Evolutionary conservation across 352 stramenopile species (phyloP).

Genomic region (Pythium coloratum): DNA sequence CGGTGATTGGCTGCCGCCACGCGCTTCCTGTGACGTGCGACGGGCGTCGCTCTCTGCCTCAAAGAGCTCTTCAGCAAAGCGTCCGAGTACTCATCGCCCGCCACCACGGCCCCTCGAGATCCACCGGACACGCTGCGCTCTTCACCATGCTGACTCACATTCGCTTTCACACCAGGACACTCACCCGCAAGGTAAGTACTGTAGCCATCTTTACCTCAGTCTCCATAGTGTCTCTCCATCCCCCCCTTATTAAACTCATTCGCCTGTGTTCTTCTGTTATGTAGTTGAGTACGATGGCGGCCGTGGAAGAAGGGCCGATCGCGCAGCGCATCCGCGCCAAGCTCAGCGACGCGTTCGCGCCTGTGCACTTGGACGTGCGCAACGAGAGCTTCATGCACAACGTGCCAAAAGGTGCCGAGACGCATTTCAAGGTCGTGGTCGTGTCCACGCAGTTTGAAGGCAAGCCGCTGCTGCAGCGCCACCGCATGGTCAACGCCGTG

Average conservation of each 20-base stretch:
- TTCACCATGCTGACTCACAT: constrained; percentile 20
- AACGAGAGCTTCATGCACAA: constrained; percentile 97
- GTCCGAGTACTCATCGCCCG: background rate
- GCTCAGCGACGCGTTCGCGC: constrained; percentile 55
- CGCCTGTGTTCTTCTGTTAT: background rate
- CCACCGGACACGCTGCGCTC: background rate
- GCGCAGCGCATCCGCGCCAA: constrained; percentile 68
- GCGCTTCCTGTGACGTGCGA: background rate
- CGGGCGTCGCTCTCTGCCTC: background rate
- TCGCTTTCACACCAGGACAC: constrained; percentile 10
- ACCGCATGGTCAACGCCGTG: constrained; percentile 91
- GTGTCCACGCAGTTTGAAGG: constrained; percentile 90
- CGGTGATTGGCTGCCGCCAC: background rate
- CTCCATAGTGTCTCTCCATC: background rate
- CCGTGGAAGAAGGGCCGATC: constrained; percentile 39
- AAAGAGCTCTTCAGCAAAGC: background rate
- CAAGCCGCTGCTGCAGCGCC: constrained; percentile 83
- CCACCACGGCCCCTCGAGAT: background rate
- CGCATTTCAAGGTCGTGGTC: constrained; percentile 96
- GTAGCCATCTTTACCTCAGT: background rate
- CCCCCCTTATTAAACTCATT: background rate
- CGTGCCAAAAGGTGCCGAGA: constrained; percentile 92
- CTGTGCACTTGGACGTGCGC: constrained; percentile 81
- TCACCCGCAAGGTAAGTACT: constrained; percentile 13
- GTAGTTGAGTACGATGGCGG: constrained; percentile 34